Evolutionary conservation across 768 basidiomycete genomes (phyloP), one percentile per base, ranked within the genome.

Genomic region (Scleroderma citrinum): DNA sequence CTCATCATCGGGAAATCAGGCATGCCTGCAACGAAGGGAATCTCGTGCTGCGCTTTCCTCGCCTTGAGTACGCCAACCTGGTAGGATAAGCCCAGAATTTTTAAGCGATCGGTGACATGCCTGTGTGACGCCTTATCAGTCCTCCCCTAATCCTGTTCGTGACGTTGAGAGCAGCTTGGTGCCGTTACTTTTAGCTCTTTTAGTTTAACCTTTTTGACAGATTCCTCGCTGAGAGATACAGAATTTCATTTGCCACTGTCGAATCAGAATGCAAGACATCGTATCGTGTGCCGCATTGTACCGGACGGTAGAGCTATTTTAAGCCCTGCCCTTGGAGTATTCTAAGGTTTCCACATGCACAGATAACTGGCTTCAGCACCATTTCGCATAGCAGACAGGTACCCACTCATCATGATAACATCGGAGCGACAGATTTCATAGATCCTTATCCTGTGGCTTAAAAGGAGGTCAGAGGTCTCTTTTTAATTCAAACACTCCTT

Each of bases 141-240:
- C 56, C 52, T 46, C 38, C 52, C 55, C 54, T 50, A 54, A 49
- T 53, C 53, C 54, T 47, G 39, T 53, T 45, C 51, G 48, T 56
- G 42, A 51, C 42, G 37, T 57, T 61, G 57, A 55, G 54, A 43
- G 38, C 38, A 45, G 38, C 57, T 61, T 51, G 52, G 53, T 17
- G 17, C 19, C 7, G 34, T 42, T 55, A 48, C 49, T 55, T 62
- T 69, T 69, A 60, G 58, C 67, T 68, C 61, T 65, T 64, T 63
- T 45, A 21, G 63, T 66, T 67, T 69, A 56, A 56, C 40, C 58
- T 58, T 67, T 67, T 67, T 68, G 53, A 55, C 62, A 48, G 47
- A 53, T 16, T 50, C 47, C 50, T 44, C 40, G 16, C 13, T 42
- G 40, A 42, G 55, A 47, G 51, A 51, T 53, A 47, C 37, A 17